Base-by-base conservation (phyloP, 1,139 yeast genomes). In the Scheffersomyces quercinus region DNA sequence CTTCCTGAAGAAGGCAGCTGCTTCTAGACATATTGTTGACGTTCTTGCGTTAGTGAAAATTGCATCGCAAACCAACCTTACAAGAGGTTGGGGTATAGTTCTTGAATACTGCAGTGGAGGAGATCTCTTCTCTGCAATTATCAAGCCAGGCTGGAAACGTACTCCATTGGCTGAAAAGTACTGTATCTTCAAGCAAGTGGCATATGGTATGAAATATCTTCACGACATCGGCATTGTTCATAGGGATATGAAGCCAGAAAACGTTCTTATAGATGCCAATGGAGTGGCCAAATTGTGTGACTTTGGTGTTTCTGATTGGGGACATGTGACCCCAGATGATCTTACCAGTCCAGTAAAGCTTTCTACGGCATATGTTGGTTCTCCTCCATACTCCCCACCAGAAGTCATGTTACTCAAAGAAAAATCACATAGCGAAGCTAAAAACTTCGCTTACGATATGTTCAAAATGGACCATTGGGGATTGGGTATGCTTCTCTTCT, bases 301-400 rank as follows among this genome's bases (percentile, higher is more conserved):
- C 67, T 86, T 85, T 62, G 95, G 95, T 45, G 85, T 83, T 15
- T 79, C 88, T 45, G 84, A 79, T 42, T 79, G 74, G 62, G 87
- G 83, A 16, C 85, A 82, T 60, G 75, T 65, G 41, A 67, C 61
- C n/a, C 80, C 80, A 0, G 78, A 78, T 1, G 81, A 85, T 61
- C 69, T 79, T 14, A 53, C 65, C 1, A 69, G 81, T 20, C 76
- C 78, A 3, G 52, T 83, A 3, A 75, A 72, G 51, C 46, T 63
- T 31, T 73, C 78, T 12, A 64, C 72, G 12, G 60, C 79, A 3
- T 77, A 77, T 63, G 85, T 85, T 40, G 95, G 95, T 1, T 84
- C 91, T 2, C 89, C 93, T 3, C 93, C 93, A 3, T 86, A 85
- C 59, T 79, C 85, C 10, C 83, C 93, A 4, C 95, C 95, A 0